Base-by-base conservation (phyloP, 805 yeast genomes). In the Metschnikowia borealis region DNA sequence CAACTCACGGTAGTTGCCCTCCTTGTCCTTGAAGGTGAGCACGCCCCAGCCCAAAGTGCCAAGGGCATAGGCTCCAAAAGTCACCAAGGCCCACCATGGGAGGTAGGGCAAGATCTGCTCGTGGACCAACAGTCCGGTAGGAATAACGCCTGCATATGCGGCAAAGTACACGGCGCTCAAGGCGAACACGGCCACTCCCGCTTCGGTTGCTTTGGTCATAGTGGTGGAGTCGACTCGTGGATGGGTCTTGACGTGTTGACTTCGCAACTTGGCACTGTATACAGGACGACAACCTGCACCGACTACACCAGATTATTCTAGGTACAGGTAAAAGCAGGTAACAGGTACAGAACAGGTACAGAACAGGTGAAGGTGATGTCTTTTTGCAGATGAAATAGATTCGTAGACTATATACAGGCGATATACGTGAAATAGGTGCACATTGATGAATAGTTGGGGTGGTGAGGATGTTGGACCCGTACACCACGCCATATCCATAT, bases 131-230 rank as follows among this genome's bases (percentile, higher is more conserved):
- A 63, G 66, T 7, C 81, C 72, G 5, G 79, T 67, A 40, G 89
- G 89, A 50, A 85, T 68, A 38, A 77, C 74, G 14, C 83, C 83
- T 15, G 71, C 56, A 52, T 64, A 65, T 26, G 84, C 69, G 2
- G 82, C 76, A 58, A 77, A 68, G 67, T 85, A 85, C 6, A 82
- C 62, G 2, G 84, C 77, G 5, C 77, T 62, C n/a, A 74, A 59
- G 20, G 78, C 69, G 53, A 76, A 74, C 29, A 76, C 55, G 5
- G 78, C 67, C 52, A 77, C 65, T 26, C 70, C 71, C 7, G 88
- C 73, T 60, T 85, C 86, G 20, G 84, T 77, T 49, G 87, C 87
- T 63, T 81, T 83, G 34, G 89, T 82, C 90, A 84, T 84, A 29
- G 37, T 56, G 11, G 34, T 39, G 20, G 47, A 37, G 29, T 26